Conservation (phyloP, 768 basidiomycete genomes). For the Boletus reticulatus region DNA sequence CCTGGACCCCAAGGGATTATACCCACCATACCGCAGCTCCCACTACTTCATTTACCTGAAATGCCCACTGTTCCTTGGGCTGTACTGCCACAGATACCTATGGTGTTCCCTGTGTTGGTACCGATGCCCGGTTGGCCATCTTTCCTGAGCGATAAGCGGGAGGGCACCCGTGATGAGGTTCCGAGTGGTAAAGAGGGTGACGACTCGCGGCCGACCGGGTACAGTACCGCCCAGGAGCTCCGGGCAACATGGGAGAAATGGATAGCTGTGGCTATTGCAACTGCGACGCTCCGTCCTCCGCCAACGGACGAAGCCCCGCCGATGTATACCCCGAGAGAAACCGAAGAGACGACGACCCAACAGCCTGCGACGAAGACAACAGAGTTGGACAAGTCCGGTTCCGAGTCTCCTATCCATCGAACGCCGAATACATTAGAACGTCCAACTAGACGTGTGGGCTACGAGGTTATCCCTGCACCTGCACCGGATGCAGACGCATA, state of each 20-base stretch:
- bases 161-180: constrained; percentile 29
- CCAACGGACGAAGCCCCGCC: constrained; percentile 60
- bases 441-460: constrained; percentile 44
- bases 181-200: constrained; percentile 33
- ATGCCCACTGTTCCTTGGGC: constrained; percentile 64
- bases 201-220: constrained; percentile 37
- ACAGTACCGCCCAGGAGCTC: constrained; percentile 59
- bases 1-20: constrained; percentile 59
- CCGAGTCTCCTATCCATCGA: constrained; percentile 18
- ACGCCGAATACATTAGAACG: constrained; percentile 30
- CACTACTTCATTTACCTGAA: constrained; percentile 59
- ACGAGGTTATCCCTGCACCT: constrained; percentile 46
- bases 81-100: constrained; percentile 62
- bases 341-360: constrained; percentile 14
- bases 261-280: constrained; percentile 54
- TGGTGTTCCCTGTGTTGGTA: constrained; percentile 79
- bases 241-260: constrained; percentile 75
- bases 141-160: constrained; percentile 52
- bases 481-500: constrained; percentile 70
- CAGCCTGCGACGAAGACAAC: background rate
- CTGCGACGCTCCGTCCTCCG: constrained; percentile 42
- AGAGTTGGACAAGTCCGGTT: constrained; percentile 1
- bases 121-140: constrained; percentile 65
- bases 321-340: constrained; percentile 66
- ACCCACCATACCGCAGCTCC: constrained; percentile 47